Evolutionary conservation across 495 filamentous ascomycete genomes (phyloP), one percentile per base, ranked within the genome.

Genomic region (Penicillium odoratum): DNA sequence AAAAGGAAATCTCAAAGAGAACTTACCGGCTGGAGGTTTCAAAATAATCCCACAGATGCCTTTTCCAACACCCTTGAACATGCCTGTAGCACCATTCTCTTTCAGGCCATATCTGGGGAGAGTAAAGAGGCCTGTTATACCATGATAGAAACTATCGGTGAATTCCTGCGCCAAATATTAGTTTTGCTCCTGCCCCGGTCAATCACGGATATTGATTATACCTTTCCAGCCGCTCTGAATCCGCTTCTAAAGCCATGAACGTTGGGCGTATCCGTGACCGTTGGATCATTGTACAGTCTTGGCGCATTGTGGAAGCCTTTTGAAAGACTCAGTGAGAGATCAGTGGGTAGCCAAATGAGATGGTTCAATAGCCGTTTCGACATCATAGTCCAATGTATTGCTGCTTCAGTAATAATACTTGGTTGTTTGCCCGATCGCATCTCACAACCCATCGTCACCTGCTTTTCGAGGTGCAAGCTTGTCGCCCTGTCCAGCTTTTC

Each of bases 271-370:
- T 82, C 81, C 13, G 84, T 80, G 3, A 96, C 86, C 46, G 81
- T 91, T 7, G 86, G 81, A 60, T 92, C 90, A 44, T 90, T 85
- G 57, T 93, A 94, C 1, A 95, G 69, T 53, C 83, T 88, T 0
- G 91, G 90, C 1, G 84, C 85, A 64, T 95, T 96, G 68, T 95
- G 89, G 60, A 96, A 95, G 8, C 92, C 92, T 69, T 87, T 89
- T 0, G 92, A 85, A 3, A 96, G 66, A 13, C 85, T 87, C 40
- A 95, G 74, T 11, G 89, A 86, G 55, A 94, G 83, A 59, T 95
- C 91, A 73, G 92, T 87, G 0, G 91, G 91, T 0, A 88, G 85
- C 70, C 88, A 88, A 52, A 93, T 74, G 7, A 89, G 82, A 3
- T 86, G 82, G 28, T 80, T 83, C 13, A 93, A 79, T 50, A 96